Conservation (phyloP, 2,329 filamentous ascomycete species). For the Neophaeococcomyces mojaviensis region DNA sequence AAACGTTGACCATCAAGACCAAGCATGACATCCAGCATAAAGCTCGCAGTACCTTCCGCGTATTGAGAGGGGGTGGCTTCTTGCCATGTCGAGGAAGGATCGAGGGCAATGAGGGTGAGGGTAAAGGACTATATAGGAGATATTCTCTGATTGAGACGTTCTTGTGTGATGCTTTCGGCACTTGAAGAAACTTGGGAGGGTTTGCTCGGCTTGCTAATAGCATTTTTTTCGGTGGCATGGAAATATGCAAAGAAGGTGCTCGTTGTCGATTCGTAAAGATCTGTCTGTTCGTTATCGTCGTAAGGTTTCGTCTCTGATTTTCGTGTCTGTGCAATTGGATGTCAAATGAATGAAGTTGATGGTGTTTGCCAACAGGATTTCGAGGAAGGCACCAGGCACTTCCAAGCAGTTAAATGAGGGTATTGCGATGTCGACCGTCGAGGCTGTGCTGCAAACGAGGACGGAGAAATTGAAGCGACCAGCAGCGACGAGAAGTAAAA, state of each 20-base stretch:
- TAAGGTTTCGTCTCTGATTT: not conserved
- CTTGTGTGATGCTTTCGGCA: conserved; percentile 6
- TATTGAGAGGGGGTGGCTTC: conserved; percentile 49
- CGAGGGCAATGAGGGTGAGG: conserved; percentile 63
- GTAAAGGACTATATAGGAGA: conserved; percentile 55
- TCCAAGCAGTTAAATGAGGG: not conserved
- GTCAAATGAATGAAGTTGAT: not conserved
- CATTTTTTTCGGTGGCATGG: conserved; percentile 23
- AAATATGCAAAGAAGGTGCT: not conserved
- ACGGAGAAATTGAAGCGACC: not conserved
- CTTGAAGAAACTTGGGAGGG: conserved; percentile 22
- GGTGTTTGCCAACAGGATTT: not conserved
- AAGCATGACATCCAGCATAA: conserved; percentile 49
- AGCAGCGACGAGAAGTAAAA: not conserved
- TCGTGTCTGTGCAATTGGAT: conserved; percentile 1
- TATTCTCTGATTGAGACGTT: conserved; percentile 19
- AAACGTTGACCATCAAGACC: conserved; percentile 40
- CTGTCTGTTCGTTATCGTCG: not conserved
- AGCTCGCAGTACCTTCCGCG: conserved; percentile 51
- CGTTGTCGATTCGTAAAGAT: not conserved
- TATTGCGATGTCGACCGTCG: not conserved
- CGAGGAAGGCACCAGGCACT: conserved; percentile 3
- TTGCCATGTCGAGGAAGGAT: conserved; percentile 60
- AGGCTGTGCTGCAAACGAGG: conserved; percentile 1
- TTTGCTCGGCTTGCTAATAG: conserved; percentile 28